Evolutionary conservation across 805 yeast genomes (phyloP).

Genomic region (Suhomyces vadensis): DNA sequence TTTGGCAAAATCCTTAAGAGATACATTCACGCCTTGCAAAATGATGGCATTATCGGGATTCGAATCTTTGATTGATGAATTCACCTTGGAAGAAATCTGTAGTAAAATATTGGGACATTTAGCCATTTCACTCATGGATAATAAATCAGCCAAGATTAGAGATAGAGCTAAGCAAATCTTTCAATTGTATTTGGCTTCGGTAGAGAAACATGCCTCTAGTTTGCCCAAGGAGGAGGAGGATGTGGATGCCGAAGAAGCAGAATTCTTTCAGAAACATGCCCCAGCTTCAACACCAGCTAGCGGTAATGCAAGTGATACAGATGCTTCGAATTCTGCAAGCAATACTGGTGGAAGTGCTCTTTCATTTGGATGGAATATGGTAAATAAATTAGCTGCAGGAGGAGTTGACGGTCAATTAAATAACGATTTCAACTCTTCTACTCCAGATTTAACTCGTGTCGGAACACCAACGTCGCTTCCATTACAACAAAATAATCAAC

Average conservation of each 20-base stretch:
- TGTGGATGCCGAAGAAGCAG: constrained; percentile 41
- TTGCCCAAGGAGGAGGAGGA: constrained; percentile 38
- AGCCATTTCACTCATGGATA: constrained; percentile 81
- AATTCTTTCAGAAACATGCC: constrained; percentile 33
- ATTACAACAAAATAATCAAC: constrained; percentile 6
- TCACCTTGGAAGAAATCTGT: constrained; percentile 74
- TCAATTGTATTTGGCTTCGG: constrained; percentile 50
- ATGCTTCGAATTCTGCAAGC: constrained; percentile 3
- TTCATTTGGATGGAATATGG: constrained; percentile 39
- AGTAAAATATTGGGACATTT: constrained; percentile 79
- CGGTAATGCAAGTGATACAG: constrained; percentile 8
- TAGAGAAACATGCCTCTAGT: constrained; percentile 38
- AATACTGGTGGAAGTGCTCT: constrained; percentile 15
- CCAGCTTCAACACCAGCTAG: constrained; percentile 12
- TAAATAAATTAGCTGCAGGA: constrained; percentile 33
- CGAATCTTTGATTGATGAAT: constrained; percentile 59
- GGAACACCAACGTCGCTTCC: constrained; percentile 26
- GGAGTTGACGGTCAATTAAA: constrained; percentile 35
- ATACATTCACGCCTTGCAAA: constrained; percentile 73
- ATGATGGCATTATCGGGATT: constrained; percentile 77
- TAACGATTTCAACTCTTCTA: constrained; percentile 37
- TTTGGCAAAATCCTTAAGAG: constrained; percentile 77
- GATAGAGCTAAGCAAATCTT: constrained; percentile 69
- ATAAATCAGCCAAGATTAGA: constrained; percentile 63
- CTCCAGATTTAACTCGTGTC: constrained; percentile 36